Evolutionary conservation across 164 flowering plant genomes (phyloP).

Genomic region (Chimonanthus praecox): DNA sequence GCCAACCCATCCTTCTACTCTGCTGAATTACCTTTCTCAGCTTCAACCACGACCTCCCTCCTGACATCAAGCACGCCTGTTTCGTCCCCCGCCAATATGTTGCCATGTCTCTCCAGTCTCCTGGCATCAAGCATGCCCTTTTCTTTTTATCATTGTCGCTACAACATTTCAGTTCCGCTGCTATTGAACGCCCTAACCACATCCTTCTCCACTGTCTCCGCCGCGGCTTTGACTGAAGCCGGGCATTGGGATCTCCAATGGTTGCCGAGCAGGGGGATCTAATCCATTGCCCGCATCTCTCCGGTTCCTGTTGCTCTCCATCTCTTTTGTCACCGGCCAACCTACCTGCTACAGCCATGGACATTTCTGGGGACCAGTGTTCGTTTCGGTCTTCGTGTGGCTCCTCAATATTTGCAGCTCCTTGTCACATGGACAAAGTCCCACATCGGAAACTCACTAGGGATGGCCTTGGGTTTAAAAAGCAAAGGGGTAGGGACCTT

Average conservation of each 20-base stretch:
- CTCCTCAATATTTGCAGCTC: too few species aligned
- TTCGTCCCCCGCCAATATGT: constrained; percentile 1
- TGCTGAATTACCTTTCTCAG: constrained; percentile 11
- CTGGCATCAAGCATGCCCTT: constrained; percentile 14
- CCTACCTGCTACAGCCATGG: too few species aligned
- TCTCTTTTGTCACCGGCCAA: too few species aligned
- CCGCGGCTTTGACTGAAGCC: background rate
- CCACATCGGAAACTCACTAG: too few species aligned
- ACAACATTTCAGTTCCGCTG: constrained; percentile 10
- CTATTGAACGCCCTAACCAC: background rate
- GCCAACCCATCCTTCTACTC: constrained; percentile 10
- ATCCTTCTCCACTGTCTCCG: background rate
- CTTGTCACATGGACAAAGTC: too few species aligned
- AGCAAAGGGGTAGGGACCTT: too few species aligned
- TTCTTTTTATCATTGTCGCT: constrained; percentile 18
- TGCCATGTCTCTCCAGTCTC: background rate
- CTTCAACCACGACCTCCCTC: constrained; percentile 8
- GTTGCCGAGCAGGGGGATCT: too few species aligned
- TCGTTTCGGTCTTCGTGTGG: too few species aligned
- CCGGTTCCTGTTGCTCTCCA: too few species aligned
- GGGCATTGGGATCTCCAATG: too few species aligned
- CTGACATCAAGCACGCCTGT: constrained; percentile 8
- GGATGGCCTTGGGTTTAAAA: too few species aligned
- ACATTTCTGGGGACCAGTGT: too few species aligned
- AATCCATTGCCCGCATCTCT: constrained; percentile 7